A percentile compares a stretch with the other conserved stretches of the same genome.
Evolutionary conservation across 2,329 filamentous ascomycete species (phyloP).

Genomic region (Diaporthe sp.): DNA sequence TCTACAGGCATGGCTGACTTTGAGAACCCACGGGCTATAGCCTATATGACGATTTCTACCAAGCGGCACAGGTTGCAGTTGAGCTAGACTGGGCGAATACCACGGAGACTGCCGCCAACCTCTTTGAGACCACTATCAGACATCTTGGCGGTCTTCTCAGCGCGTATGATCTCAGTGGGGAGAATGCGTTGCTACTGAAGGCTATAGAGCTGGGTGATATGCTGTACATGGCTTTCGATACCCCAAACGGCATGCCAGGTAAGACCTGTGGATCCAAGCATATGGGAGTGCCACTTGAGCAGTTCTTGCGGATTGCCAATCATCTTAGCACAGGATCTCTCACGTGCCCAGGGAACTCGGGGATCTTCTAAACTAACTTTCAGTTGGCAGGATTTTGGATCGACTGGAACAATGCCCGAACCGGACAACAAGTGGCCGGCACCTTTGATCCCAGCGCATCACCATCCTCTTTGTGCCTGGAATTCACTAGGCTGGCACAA

Average conservation of each 20-base stretch:
- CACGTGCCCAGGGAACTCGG: too few relatives aligned
- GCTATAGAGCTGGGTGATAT: constrained; percentile 62
- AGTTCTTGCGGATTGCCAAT: too few relatives aligned
- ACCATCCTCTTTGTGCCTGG: constrained; percentile 74
- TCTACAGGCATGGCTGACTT: neutral
- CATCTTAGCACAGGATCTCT: neutral
- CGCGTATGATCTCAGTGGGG: constrained; percentile 61
- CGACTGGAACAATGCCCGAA: constrained; percentile 61
- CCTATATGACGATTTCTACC: constrained; percentile 67
- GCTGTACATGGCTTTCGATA: constrained; percentile 63
- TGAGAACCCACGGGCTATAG: rapidly evolving
- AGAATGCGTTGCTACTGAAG: constrained; percentile 58
- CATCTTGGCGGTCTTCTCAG: constrained; percentile 61
- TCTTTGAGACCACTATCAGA: constrained; percentile 64
- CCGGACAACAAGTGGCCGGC: constrained; percentile 52
- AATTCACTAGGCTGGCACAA: constrained; percentile 79
- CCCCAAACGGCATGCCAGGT: constrained; percentile 62
- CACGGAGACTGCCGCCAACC: constrained; percentile 53
- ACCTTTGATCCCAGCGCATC: constrained; percentile 54
- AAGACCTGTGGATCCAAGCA: neutral
- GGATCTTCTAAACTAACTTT: neutral
- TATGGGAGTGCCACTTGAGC: too few relatives aligned
- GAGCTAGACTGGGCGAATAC: constrained; percentile 65
- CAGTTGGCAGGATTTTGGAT: constrained; percentile 61
- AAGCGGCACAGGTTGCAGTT: constrained; percentile 63